Base-by-base conservation (phyloP, 2,329 filamentous ascomycete species). In the Colletotrichum sp. region DNA sequence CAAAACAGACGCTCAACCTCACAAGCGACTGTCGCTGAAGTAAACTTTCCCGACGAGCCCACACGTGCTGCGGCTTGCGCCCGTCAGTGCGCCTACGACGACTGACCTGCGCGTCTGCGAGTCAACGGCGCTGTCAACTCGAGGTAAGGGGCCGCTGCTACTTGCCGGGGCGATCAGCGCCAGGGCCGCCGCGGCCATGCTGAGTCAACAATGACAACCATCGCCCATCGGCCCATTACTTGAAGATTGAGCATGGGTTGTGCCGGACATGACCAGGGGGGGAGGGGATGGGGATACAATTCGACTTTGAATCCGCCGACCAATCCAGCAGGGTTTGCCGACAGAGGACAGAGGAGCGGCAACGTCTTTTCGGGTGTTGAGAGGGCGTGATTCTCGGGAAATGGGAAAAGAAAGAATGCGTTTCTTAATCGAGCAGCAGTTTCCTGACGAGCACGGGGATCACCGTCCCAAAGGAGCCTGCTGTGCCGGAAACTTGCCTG, bases 371-470 rank as follows among this genome's bases (percentile, higher is more conserved):
- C 27, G 62, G 55, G 69, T 67, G 36, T 67, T 9, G 36, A 19
- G 55, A 76, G 69, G 61, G 69, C 36, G 69, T 72, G 62, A 63
- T n/a, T 52, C 27, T 71, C 61, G 68, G 49, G 68, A 65, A 13
- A 71, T 71, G 61, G 79, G 72, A 70, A 67, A 77, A 72, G 77
- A 74, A 65, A 80, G 71, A 65, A 77, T 72, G 77, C 77, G 64
- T 82, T 84, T 79, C 82, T 83, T 82, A 81, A 85, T 85, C 80
- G 80, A 83, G 83, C 80, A 82, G 81, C 73, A 78, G 79, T 78
- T 79, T 79, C 77, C 80, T 78, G 78, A 81, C 80, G 82, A 81
- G 81, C 81, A 78, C 80, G 79, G 79, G 80, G 83, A 84, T 84
- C 82, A 80, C 82, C 79, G 79, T 83, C 81, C 80, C 77, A 83